Evolutionary conservation across 306 rosid genomes (phyloP).

Genomic region (Rosa rugosa): DNA sequence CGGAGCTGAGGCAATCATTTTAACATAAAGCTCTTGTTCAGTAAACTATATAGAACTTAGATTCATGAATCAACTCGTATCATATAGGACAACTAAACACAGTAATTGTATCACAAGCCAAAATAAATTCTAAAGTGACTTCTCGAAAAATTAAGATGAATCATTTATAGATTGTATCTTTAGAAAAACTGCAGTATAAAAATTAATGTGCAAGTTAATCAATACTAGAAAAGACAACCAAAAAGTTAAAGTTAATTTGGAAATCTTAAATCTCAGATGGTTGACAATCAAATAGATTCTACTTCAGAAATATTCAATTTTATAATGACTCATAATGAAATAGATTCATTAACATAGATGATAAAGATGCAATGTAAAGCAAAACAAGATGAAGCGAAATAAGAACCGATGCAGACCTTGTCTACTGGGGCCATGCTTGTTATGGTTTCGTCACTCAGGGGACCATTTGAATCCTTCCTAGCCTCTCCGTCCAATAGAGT

Average conservation of each 20-base stretch:
- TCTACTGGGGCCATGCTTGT: slow-evolving; percentile 68
- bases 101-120: background rate
- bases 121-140: background rate
- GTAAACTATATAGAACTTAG: background rate
- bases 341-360: slow-evolving; percentile 13
- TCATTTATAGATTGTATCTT: background rate
- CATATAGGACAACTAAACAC: background rate
- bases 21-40: slow-evolving; percentile 15
- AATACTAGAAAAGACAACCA: background rate
- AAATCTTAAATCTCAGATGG: background rate
- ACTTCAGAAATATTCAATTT: background rate
- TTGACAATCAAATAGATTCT: slow-evolving; percentile 6
- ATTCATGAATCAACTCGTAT: background rate
- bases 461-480: slow-evolving; percentile 75
- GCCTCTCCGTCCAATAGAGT: slow-evolving; percentile 77
- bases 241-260: background rate
- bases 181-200: background rate
- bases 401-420: slow-evolving; percentile 60
- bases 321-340: background rate
- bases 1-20: slow-evolving; percentile 62
- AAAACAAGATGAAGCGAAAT: background rate
- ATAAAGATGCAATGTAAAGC: slow-evolving; percentile 17
- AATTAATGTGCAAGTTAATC: background rate
- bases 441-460: slow-evolving; percentile 68
- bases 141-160: background rate